Conservation (phyloP, 176 grass and related monocot genomes). For the Oryza nivara region DNA sequence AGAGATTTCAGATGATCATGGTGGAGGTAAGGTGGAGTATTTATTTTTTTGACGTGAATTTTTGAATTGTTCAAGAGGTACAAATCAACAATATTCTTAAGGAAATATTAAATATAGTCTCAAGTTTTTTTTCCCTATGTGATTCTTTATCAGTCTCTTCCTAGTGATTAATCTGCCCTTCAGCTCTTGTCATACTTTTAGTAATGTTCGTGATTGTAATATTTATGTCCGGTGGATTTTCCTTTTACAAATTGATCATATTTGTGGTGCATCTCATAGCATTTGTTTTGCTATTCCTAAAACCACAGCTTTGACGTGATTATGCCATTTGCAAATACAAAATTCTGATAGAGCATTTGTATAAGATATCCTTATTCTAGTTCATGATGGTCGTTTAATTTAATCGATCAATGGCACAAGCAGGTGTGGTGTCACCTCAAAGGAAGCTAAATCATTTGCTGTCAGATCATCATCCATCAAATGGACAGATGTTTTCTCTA, state of each 20-base stretch:
- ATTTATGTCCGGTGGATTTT: not conserved
- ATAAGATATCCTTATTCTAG: constrained; percentile 1
- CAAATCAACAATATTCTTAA: constrained; percentile 9
- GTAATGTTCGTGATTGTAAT: not conserved
- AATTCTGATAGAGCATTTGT: not conserved
- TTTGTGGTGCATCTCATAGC: constrained; percentile 1
- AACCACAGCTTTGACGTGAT: not conserved
- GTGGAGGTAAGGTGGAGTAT: constrained; percentile 59
- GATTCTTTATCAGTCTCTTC: not conserved
- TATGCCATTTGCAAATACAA: not conserved
- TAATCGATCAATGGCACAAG: constrained; percentile 28
- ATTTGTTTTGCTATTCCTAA: constrained; percentile 12
- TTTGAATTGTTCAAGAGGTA: not conserved
- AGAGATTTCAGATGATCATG: constrained; percentile 80
- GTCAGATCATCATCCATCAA: constrained; percentile 48
- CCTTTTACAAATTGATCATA: constrained; percentile 18
- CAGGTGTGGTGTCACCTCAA: constrained; percentile 62
- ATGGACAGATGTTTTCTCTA: constrained; percentile 56
- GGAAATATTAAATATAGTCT: not conserved
- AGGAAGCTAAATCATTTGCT: constrained; percentile 62
- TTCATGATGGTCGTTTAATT: constrained; percentile 6
- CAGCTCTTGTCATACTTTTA: constrained; percentile 17
- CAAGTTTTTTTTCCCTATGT: not conserved
- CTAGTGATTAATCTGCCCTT: constrained; percentile 10
- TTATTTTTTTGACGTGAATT: not conserved